Conservation (phyloP, 2,329 filamentous ascomycete genomes). For the Phialocephala sp. region DNA sequence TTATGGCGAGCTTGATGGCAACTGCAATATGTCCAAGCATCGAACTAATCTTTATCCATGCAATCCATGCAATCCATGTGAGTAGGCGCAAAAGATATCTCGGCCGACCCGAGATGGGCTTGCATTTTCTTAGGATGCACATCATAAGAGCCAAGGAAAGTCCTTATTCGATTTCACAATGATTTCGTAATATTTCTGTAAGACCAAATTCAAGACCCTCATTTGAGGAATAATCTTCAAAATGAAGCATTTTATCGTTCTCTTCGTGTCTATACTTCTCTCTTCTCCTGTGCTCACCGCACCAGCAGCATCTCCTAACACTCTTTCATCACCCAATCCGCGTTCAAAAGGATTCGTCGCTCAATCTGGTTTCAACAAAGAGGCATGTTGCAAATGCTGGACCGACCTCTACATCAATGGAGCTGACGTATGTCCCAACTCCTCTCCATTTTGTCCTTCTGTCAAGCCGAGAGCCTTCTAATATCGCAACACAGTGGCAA, state of each 20-base stretch:
- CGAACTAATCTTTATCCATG: background rate
- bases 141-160: background rate
- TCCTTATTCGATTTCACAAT: background rate
- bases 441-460: background rate
- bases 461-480: background rate
- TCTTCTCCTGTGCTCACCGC: background rate
- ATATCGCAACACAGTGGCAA: background rate
- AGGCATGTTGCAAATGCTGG: conserved; percentile 4
- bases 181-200: background rate
- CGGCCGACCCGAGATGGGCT: background rate
- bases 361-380: background rate
- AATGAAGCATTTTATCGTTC: conserved; percentile 4
- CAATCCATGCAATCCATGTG: too few relatives aligned
- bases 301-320: background rate
- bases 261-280: background rate
- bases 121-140: background rate
- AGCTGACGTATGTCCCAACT: background rate
- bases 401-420: background rate
- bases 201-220: background rate
- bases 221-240: background rate
- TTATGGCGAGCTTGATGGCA: conserved; percentile 2
- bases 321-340: background rate
- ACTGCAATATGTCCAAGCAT: conserved; percentile 3
- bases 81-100: background rate
- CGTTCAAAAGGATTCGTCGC: background rate